A percentile compares a stretch with the other conserved stretches of the same genome.
Evolutionary conservation across 139 green algal species (phyloP).

Genomic region (Chlamydomonas sp.): DNA sequence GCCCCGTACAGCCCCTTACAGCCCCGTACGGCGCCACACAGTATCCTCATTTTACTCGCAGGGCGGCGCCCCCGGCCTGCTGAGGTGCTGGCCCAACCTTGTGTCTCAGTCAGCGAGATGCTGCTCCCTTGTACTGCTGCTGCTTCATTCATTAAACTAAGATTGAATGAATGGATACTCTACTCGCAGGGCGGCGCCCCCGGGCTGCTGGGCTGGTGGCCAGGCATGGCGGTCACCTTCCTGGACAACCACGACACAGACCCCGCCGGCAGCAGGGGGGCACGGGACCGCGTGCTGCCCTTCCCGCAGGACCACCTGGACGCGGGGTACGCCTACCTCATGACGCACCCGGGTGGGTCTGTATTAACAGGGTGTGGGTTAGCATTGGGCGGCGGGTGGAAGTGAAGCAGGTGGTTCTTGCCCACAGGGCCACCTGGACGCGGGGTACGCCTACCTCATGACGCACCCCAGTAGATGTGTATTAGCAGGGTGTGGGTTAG

Average conservation of each 20-base stretch:
- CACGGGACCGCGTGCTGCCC: slow-evolving; percentile 36
- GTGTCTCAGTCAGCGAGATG: too few relatives aligned
- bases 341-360: slow-evolving; percentile 90
- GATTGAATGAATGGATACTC: not conserved
- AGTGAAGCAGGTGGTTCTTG: slow-evolving; percentile 49
- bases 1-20: too few relatives aligned
- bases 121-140: too few relatives aligned
- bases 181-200: slow-evolving; percentile 79
- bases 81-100: slow-evolving; percentile 87
- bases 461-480: slow-evolving; percentile 86
- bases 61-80: slow-evolving; percentile 77
- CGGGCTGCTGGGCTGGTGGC: slow-evolving; percentile 92
- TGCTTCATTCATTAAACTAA: too few relatives aligned
- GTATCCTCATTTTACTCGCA: slow-evolving; percentile 61
- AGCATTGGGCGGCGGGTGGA: too few relatives aligned
- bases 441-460: slow-evolving; percentile 95
- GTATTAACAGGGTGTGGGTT: not conserved
- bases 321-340: slow-evolving; percentile 93
- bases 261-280: slow-evolving; percentile 59
- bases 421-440: slow-evolving; percentile 64
- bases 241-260: slow-evolving; percentile 87
- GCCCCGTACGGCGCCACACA: too few relatives aligned
- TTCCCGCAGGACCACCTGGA: slow-evolving; percentile 75
- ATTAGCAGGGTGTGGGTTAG: not conserved
- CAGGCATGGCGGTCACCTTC: slow-evolving; percentile 78